Base-by-base conservation (phyloP, 148 eudicot genomes). In the Diospyros kaki region DNA sequence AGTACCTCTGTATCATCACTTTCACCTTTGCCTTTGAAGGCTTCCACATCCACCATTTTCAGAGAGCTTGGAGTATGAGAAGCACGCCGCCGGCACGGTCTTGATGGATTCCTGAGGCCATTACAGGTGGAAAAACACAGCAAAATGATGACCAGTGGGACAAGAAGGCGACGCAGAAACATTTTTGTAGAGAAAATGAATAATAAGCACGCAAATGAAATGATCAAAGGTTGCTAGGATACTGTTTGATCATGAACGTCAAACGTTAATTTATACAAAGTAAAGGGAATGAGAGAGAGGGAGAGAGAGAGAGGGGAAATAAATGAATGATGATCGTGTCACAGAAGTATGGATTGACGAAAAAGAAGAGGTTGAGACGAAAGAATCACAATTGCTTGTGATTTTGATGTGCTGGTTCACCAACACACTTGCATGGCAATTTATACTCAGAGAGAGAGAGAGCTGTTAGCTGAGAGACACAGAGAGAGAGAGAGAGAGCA, bases 1-100 rank as follows among this genome's bases (percentile, higher is more conserved):
- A 28, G 3, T 78, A 87, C 90, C 88, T 83, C 54, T 4, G 83
- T 69, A 71, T 87, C 86, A 71, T 87, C 88, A 45, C 70, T 69
- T 44, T 81, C 65, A 14, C 73, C 82, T 72, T 78, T 77, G 15
- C 78, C 80, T 66, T 83, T 78, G 67, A 71, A 87, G 76, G 74
- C 69, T 58, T 87, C 90, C 38, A 87, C 88, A 81, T 77, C 85
- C 55, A 87, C 78, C 13, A 75, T 40, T 45, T 70, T 75, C 2
- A 61, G 39, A 58, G 79, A 64, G 17, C 75, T 71, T 59, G 28
- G 28, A 28, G 28, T 28, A 28, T 64, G 39, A 59, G 73, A 44
- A 38, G 9, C 56, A 28, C 28, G 28, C 28, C 0, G 28, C 28
- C 28, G 28, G 28, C 28, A 28, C 28, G 28, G 28, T 28, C 28